Base-by-base conservation (phyloP, 106 monocot species). In the Gastrodia elata region DNA sequence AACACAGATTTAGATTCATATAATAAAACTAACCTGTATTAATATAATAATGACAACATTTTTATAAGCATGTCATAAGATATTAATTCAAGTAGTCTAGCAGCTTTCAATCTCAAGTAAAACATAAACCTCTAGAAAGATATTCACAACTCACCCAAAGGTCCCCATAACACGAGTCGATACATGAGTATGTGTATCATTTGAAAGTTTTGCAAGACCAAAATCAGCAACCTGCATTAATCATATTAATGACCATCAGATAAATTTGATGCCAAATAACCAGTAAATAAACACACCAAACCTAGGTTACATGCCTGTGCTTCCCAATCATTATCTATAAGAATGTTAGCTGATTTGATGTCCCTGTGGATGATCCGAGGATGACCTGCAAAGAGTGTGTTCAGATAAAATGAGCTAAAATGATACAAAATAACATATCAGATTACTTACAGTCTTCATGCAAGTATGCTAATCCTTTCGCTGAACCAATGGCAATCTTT, bases 111-210 rank as follows among this genome's bases (percentile, higher is more conserved):
- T 18, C 38, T 35, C 67, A 20, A 67, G 8, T 36, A 3, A 16
- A 37, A 38, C 67, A 67, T 4, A 34, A 38, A 33, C 30, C 3
- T 61, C 14, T 32, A 64, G 4, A 42, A 26, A 67, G 33, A 70
- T 65, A 20, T 70, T 35, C 28, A 73, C 42, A 43, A 72, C 77
- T 26, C 74, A 94, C 94, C 94, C 94, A 75, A 91, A 91, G 49
- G 94, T 91, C 18, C 94, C 94, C 88, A 91, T 85, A n/a, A 94
- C 87, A 73, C 91, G 91, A 67, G 94, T 94, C 33, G 94, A 94
- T 8, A 94, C 89, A 78, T 94, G 94, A 18, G 91, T 89, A 59
- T 71, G 14, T 5, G 78, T 82, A 82, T 87, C 88, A 74, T 87
- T 79, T 55, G 91, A 75, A 14, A 85, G 74, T 72, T 86, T 94